Percentiles rank a stretch among this genome's conserved stretches.
phyloP scores from a whole-genome alignment of 2,329 filamentous ascomycete species.

The Pseudogymnoascus pannorum region DNA sequence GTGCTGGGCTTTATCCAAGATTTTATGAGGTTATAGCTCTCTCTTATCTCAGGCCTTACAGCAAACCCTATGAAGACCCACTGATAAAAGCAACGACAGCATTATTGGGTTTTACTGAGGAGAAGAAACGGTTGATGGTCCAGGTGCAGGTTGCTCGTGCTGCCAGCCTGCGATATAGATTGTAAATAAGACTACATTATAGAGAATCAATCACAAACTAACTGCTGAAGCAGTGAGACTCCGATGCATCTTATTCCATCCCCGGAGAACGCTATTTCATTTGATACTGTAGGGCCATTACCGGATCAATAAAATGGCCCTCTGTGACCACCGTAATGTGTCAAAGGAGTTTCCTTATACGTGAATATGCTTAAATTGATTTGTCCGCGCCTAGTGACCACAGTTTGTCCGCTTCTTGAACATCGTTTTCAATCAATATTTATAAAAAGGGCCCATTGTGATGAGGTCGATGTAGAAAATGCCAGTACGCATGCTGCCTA shows the following conservation, averaged over 20 bases:
- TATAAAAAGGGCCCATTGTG: background rate
- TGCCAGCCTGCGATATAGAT: slow-evolving; percentile 13
- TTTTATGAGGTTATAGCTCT: slow-evolving; percentile 22
- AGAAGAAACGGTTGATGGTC: slow-evolving; percentile 19
- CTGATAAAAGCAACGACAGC: slow-evolving; percentile 14
- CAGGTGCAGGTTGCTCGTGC: slow-evolving; percentile 16
- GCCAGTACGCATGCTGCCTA: background rate
- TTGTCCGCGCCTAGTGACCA: background rate
- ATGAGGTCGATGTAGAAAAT: background rate
- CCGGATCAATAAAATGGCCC: background rate
- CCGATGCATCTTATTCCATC: too few relatives aligned
- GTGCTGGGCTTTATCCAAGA: slow-evolving; percentile 21
- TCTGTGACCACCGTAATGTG: background rate
- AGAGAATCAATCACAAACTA: too few relatives aligned
- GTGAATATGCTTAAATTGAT: too few relatives aligned
- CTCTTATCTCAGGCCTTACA: slow-evolving; percentile 15
- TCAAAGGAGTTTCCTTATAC: background rate
- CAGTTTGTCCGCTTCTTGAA: background rate
- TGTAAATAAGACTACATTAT: too few relatives aligned
- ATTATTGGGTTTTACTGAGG: slow-evolving; percentile 18
- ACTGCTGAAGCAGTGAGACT: too few relatives aligned
- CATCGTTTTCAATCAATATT: too few relatives aligned
- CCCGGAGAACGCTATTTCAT: too few relatives aligned
- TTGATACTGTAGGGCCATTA: background rate
- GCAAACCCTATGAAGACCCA: slow-evolving; percentile 15